Percentiles rank a stretch among this genome's conserved stretches.
Conservation (phyloP, 2,329 filamentous ascomycete genomes). For the Botryosphaeria dothidea region DNA sequence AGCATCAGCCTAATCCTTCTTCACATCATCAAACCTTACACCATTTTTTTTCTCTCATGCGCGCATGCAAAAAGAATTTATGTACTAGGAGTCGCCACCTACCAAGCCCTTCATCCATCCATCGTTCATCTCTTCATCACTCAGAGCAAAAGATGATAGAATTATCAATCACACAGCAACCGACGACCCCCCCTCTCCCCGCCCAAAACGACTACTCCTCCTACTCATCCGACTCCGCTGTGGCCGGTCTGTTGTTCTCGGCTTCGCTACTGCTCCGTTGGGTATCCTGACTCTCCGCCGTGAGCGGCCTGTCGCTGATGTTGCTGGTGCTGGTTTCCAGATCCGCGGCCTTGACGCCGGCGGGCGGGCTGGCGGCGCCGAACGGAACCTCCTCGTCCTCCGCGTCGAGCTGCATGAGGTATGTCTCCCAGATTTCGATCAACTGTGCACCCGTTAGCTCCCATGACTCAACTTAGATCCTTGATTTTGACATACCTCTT, state of each 20-base stretch:
- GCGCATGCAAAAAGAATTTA: background rate
- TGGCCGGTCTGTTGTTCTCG: conserved; percentile 9
- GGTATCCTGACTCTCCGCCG: conserved; percentile 19
- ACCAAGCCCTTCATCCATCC: background rate
- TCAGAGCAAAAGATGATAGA: background rate
- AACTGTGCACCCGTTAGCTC: conserved; percentile 44
- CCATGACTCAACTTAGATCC: background rate
- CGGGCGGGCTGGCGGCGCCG: conserved; percentile 31
- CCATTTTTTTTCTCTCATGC: background rate
- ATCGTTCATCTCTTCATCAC: background rate
- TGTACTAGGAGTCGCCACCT: background rate
- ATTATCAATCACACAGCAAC: background rate
- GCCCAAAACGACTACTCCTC: background rate
- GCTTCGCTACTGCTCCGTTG: conserved; percentile 10
- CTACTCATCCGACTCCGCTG: conserved; percentile 15
- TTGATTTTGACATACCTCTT: conserved; percentile 68
- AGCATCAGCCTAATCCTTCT: too few species aligned
- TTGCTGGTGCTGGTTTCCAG: conserved; percentile 8
- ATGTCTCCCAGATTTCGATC: conserved; percentile 96
- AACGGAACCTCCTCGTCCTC: conserved; percentile 73
- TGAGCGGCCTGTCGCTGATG: conserved; percentile 14
- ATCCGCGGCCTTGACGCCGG: conserved; percentile 38
- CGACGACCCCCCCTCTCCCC: background rate
- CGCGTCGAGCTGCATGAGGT: conserved; percentile 91
- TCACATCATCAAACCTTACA: background rate